phyloP scores from a whole-genome alignment of 2,329 filamentous ascomycete species.

The Talaromyces amestolkiae region DNA sequence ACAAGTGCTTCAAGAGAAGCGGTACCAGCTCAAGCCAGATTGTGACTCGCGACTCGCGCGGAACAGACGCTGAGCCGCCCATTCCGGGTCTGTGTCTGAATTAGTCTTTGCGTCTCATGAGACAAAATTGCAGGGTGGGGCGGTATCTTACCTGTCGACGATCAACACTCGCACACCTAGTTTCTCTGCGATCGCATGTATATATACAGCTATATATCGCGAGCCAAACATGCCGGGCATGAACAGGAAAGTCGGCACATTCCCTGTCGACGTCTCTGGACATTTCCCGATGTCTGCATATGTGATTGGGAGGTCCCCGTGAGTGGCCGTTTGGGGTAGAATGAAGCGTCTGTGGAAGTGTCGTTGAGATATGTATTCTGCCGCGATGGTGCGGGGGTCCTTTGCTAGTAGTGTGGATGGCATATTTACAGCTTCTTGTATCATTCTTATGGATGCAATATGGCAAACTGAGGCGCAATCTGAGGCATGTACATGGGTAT shows the following conservation, averaged over 20 bases:
- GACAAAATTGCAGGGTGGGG: background rate
- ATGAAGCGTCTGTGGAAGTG: conserved; percentile 26
- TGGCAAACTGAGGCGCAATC: too few species aligned
- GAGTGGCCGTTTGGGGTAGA: conserved; percentile 18
- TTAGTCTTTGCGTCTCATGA: background rate
- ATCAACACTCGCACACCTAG: conserved; percentile 27
- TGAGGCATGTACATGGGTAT: background rate
- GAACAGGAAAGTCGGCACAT: conserved; percentile 23
- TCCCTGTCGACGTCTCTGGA: background rate
- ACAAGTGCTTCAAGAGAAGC: conserved; percentile 35
- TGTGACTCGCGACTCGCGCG: conserved; percentile 35
- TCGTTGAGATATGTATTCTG: conserved; percentile 22
- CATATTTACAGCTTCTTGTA: background rate
- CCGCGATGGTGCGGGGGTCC: background rate
- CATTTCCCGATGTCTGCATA: conserved; percentile 26
- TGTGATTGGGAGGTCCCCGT: conserved; percentile 23
- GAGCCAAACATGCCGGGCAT: conserved; percentile 31
- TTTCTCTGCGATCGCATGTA: conserved; percentile 26
- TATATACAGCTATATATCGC: conserved; percentile 24
- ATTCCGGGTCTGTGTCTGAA: conserved; percentile 39
- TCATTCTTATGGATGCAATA: background rate
- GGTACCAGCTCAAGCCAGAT: conserved; percentile 45
- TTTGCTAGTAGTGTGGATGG: background rate
- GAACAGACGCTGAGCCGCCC: conserved; percentile 43
- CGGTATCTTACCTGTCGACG: conserved; percentile 24